Evolutionary conservation across 352 stramenopile genomes (phyloP), one percentile per base, ranked within the genome.

Genomic region (Globisporangium orthogonon): DNA sequence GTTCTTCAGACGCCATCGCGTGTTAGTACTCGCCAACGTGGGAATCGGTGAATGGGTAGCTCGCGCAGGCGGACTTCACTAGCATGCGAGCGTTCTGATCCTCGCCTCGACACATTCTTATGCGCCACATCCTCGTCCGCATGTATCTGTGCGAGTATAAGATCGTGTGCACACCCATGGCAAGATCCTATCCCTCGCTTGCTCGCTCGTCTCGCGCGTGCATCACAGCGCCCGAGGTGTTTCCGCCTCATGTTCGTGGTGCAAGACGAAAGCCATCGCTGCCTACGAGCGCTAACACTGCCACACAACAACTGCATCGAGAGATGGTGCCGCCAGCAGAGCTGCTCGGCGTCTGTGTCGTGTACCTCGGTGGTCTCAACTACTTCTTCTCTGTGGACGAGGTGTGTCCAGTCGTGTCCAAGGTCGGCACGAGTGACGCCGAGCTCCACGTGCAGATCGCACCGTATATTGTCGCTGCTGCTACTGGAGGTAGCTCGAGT

Each of bases 321-420:
- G 30, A n/a, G 18, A 35, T 9, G 23, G 23, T 28, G 28, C 30
- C 31, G 7, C 23, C 46, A 9, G 30, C 15, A 2, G 70, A 78
- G 45, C 48, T 72, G n/a, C 60, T 87, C 7, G 77, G 77, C 14
- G 73, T 76, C 31, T 76, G 74, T n/a, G 45, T 83, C 13, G 63
- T 85, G 48, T 80, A 85, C 48, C 62, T 87, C 15, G 77, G 77
- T 35, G 66, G 66, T 2, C 73, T 87, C 57, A 84, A 76, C 69
- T 85, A 87, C 65, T 85, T 87, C 55, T 80, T 85, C 53, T 41
- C 54, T 5, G 63, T 83, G 28, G 51, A 76, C 46, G 70, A 80
- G 54, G 55, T n/a, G 15, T 70, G 66, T 18, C 74, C 74, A 4
- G 62, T 87, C 4, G 77, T 87, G 33, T 85, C 77, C 35, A 73